A percentile compares a stretch with the other conserved stretches of the same genome.
Conservation (phyloP, 768 basidiomycete genomes). For the Podaxis pistillaris region DNA sequence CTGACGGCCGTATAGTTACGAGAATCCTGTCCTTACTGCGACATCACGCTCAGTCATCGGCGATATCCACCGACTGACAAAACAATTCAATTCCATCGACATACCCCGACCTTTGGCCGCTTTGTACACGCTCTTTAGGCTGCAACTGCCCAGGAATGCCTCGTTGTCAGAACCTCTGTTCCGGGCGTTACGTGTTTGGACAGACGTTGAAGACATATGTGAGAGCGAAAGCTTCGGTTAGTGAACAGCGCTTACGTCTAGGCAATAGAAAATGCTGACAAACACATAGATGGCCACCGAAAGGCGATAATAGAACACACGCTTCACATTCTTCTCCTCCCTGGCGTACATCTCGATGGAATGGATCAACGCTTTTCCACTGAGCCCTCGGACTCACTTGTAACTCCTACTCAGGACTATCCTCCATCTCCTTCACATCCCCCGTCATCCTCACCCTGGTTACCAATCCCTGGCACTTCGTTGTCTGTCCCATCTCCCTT, state of each 20-base stretch:
- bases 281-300: slow-evolving; percentile 62
- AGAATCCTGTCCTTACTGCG: slow-evolving; percentile 77
- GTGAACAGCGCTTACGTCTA: slow-evolving; percentile 9
- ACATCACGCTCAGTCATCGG: slow-evolving; percentile 70
- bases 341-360: slow-evolving; percentile 60
- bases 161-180: slow-evolving; percentile 46
- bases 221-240: slow-evolving; percentile 80
- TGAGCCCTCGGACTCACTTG: slow-evolving; percentile 35
- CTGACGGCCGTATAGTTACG: slow-evolving; percentile 49
- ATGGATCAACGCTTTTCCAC: slow-evolving; percentile 21
- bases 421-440: slow-evolving; percentile 27
- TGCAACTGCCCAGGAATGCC: slow-evolving; percentile 31
- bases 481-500: slow-evolving; percentile 63
- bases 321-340: slow-evolving; percentile 72
- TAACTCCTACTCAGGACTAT: slow-evolving; percentile 28
- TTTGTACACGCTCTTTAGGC: slow-evolving; percentile 53
- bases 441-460: slow-evolving; percentile 38
- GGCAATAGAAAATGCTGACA: neutral
- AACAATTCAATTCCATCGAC: slow-evolving; percentile 58
- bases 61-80: slow-evolving; percentile 65
- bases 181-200: slow-evolving; percentile 68
- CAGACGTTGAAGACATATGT: slow-evolving; percentile 69
- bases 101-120: slow-evolving; percentile 67
- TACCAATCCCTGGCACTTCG: slow-evolving; percentile 59
- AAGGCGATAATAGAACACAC: slow-evolving; percentile 79